phyloP scores from a whole-genome alignment of 2,329 filamentous ascomycete genomes.

The Trichoderma koningiopsis region DNA sequence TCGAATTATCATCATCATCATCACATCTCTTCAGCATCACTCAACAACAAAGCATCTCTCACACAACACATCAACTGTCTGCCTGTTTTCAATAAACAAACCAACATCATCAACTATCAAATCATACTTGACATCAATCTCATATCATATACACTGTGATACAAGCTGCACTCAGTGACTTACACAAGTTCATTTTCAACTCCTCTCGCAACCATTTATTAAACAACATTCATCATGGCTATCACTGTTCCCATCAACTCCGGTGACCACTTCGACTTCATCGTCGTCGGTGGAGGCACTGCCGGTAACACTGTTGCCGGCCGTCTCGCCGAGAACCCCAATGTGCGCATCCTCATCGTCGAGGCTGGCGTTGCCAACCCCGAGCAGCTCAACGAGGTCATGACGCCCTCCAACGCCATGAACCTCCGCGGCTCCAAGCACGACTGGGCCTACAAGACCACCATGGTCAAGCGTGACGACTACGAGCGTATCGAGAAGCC shows the following conservation, averaged over 20 bases:
- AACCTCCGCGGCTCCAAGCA: conserved; percentile 56
- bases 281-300: conserved; percentile 42
- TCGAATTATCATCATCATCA: conserved; percentile 5
- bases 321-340: conserved; percentile 40
- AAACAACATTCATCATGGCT: conserved; percentile 27
- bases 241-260: conserved; percentile 23
- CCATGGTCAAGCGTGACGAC: conserved; percentile 59
- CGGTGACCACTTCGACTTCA: conserved; percentile 35
- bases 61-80: not conserved
- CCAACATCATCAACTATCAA: not conserved
- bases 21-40: not conserved
- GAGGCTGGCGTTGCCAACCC: conserved; percentile 54
- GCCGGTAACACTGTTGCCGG: conserved; percentile 42
- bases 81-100: not conserved
- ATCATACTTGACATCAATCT: not conserved
- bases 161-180: not conserved
- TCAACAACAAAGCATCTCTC: not conserved
- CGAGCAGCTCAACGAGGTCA: conserved; percentile 52
- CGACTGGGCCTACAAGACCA: conserved; percentile 65
- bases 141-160: not conserved
- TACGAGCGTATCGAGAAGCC: conserved; percentile 65
- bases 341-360: conserved; percentile 48
- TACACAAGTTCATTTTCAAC: not conserved
- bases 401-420: conserved; percentile 55
- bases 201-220: conserved; percentile 20